phyloP scores from a whole-genome alignment of 148 eudicot genomes.

The Nyssa sinensis region DNA sequence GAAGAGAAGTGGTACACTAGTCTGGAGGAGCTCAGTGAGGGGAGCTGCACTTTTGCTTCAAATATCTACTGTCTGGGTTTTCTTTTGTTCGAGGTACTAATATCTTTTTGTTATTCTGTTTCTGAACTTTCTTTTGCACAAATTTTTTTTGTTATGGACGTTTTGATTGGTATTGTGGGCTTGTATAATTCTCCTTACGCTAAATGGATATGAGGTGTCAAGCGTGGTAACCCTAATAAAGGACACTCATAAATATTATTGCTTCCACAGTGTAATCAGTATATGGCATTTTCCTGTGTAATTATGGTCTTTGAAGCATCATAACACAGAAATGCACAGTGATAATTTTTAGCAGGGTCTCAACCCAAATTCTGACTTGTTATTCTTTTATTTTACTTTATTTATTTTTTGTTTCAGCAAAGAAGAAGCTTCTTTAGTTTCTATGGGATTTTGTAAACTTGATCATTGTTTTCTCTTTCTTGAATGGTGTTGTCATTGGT shows the following conservation, averaged over 20 bases:
- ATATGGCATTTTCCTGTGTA: background rate
- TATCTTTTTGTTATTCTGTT: background rate
- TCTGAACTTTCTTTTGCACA: background rate
- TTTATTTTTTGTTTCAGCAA: background rate
- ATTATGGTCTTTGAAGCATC: background rate
- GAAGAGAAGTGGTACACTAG: constrained; percentile 91
- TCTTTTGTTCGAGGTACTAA: constrained; percentile 86
- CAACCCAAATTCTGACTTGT: background rate
- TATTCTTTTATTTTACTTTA: background rate
- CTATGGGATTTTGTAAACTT: no score
- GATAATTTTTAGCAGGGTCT: background rate
- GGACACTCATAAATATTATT: background rate
- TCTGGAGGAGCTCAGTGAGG: constrained; percentile 65
- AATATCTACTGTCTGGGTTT: constrained; percentile 84
- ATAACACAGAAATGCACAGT: background rate
- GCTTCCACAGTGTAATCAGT: no score
- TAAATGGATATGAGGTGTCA: background rate
- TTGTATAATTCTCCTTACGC: background rate
- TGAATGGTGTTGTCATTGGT: background rate
- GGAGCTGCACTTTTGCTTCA: constrained; percentile 58
- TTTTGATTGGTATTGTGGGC: no score
- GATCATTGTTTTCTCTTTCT: background rate
- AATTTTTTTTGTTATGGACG: no score
- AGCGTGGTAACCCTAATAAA: background rate
- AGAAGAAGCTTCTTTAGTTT: background rate